phyloP scores from a whole-genome alignment of 1,284 basidiomycete species.

The Athelia sp. region DNA sequence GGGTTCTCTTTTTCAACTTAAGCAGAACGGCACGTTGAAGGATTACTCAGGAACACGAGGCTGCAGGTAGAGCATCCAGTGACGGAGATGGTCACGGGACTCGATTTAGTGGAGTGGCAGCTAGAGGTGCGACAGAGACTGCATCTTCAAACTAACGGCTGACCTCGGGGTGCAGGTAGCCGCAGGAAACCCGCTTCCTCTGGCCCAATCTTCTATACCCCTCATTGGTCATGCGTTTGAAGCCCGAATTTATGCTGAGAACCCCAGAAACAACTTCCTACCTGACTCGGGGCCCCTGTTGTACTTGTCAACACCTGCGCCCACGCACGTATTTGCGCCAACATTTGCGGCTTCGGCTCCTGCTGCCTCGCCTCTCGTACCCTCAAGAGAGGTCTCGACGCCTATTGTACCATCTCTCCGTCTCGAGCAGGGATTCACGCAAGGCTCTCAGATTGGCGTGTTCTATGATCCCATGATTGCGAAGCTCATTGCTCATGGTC shows the following conservation, averaged over 20 bases:
- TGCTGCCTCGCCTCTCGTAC: slow-evolving; percentile 20
- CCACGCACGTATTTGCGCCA: slow-evolving; percentile 62
- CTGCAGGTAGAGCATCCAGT: slow-evolving; percentile 94
- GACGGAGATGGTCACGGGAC: slow-evolving; percentile 91
- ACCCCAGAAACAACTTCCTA: slow-evolving; percentile 89
- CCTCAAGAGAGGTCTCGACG: slow-evolving; percentile 33
- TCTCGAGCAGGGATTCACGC: slow-evolving; percentile 87
- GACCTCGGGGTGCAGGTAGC: slow-evolving; percentile 56
- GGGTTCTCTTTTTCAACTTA: slow-evolving; percentile 19
- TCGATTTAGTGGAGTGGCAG: slow-evolving; percentile 95
- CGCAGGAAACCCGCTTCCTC: slow-evolving; percentile 80
- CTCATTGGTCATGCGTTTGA: slow-evolving; percentile 92
- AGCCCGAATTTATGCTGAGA: slow-evolving; percentile 95
- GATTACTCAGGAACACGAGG: slow-evolving; percentile 73
- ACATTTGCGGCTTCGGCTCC: slow-evolving; percentile 27
- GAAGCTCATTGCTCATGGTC: slow-evolving; percentile 87
- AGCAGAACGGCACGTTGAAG: slow-evolving; percentile 1
- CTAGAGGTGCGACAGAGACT: slow-evolving; percentile 52
- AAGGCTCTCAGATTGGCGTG: slow-evolving; percentile 85
- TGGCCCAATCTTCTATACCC: slow-evolving; percentile 73
- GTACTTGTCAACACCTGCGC: slow-evolving; percentile 73
- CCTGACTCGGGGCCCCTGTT: slow-evolving; percentile 85
- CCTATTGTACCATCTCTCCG: slow-evolving; percentile 62
- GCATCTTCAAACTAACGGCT: background rate
- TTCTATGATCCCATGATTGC: slow-evolving; percentile 96